Base-by-base conservation (phyloP, 1,284 basidiomycete genomes). In the Bjerkandera adusta region DNA sequence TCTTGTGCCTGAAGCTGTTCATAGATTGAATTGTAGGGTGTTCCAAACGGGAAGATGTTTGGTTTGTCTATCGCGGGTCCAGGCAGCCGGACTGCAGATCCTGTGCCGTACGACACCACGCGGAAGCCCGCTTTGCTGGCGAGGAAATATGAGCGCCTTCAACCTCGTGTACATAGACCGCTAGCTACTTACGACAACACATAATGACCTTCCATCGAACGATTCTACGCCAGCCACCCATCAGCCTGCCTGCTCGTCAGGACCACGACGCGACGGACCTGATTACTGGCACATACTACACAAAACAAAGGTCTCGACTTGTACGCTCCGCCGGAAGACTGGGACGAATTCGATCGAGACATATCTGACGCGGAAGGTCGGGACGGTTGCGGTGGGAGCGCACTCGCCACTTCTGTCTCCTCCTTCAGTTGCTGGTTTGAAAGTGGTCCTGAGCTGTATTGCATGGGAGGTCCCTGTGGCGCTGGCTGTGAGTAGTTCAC, bases 201-300 rank as follows among this genome's bases (percentile, higher is more conserved):
- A 59, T 86, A 81, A 64, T 99, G 97, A 0, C 93, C 97, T 66
- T 98, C 96, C 97, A 99, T 99, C 1, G 95, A 98, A 27, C 97
- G 87, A 65, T 99, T 99, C 91, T 99, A 66, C 5, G 45, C 48
- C 47, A 42, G 26, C 29, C 32, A 12, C 35, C 20, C 13, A 33
- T 22, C 32, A 8, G 44, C 11, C 16, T 48, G 15, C 15, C 11
- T 18, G 15, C 11, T 11, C n/a, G 39, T 33, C 13, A 44, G 32
- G 12, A 37, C 6, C 11, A 15, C 10, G 11, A 36, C 15, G 4
- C 8, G 21, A 43, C 41, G 25, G 65, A 91, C 93, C 71, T 97
- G 92, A 61, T 99, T 99, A 63, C 92, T 97, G 8, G 96, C 96
- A 63, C 96, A 99, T 22, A 99, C 96, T 8, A 99, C 92, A 63